These are phyloP conservation scores for Sonneratia alba DNA, from an alignment of 345 rosid genomes.

Conservation along the genomic window DNA sequence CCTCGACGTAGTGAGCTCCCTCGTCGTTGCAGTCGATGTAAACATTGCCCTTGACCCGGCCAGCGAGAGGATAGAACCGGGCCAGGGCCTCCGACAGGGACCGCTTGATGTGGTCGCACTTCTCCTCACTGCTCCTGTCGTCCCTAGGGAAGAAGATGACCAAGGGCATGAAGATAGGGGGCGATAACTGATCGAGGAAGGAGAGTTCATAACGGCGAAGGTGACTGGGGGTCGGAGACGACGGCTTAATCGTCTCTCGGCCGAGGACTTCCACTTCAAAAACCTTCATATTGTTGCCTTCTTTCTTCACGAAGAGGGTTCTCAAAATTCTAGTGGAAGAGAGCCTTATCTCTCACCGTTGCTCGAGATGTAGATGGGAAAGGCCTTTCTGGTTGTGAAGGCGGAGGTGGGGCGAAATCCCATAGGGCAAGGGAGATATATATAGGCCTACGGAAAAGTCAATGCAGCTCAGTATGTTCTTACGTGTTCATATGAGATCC, in stretches of 20 bases:
- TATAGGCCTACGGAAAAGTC: neutral
- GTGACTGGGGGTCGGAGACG: constrained; percentile 27
- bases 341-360: too few relatives aligned
- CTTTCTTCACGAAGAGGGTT: neutral
- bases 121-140: neutral
- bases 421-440: neutral
- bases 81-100: constrained; percentile 17
- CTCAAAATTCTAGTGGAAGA: too few relatives aligned
- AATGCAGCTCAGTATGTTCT: neutral
- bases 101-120: constrained; percentile 10
- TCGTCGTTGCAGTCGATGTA: constrained; percentile 24
- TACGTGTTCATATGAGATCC: neutral
- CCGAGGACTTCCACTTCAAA: constrained; percentile 19
- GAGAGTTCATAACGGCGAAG: constrained; percentile 24
- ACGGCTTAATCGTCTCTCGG: constrained; percentile 25
- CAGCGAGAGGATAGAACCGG: constrained; percentile 24
- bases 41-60: constrained; percentile 23
- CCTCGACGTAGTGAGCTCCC: constrained; percentile 21
- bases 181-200: constrained; percentile 29
- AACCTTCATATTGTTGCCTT: constrained; percentile 8
- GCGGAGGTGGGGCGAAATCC: neutral
- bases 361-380: too few relatives aligned
- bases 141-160: constrained; percentile 23
- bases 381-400: neutral
- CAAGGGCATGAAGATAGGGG: constrained; percentile 24